Percentiles rank a stretch among this genome's conserved stretches.
Conservation (phyloP, 2,329 filamentous ascomycete genomes). For the Penicillium psychrosexuale region DNA sequence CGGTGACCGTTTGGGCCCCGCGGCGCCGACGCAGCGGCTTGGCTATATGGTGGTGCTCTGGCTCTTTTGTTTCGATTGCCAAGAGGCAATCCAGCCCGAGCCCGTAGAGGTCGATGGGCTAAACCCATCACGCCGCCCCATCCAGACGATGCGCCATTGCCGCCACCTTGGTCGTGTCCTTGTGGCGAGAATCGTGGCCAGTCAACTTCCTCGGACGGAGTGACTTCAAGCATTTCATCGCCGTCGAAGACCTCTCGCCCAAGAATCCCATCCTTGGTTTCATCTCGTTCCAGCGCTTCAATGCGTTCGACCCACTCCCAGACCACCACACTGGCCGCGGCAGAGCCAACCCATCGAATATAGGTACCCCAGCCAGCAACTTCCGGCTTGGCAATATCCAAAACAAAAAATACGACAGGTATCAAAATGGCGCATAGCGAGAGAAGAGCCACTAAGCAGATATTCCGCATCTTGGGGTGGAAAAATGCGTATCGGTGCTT, state of each 20-base stretch:
- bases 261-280: constrained; percentile 89
- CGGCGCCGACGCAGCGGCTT: constrained; percentile 13
- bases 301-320: constrained; percentile 99
- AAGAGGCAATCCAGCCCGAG: constrained; percentile 31
- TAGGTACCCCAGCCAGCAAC: constrained; percentile 94
- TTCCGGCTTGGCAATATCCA: constrained; percentile 81
- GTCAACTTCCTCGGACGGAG: constrained; percentile 56
- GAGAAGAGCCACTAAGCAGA: constrained; percentile 72
- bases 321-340: constrained; percentile 90
- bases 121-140: constrained; percentile 41
- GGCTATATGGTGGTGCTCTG: constrained; percentile 4
- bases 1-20: constrained; percentile 21
- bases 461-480: constrained; percentile 86
- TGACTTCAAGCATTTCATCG: constrained; percentile 81
- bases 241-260: constrained; percentile 90
- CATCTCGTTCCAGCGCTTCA: constrained; percentile 84
- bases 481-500: constrained; percentile 90
- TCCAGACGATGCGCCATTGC: constrained; percentile 34
- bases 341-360: constrained; percentile 92
- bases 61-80: constrained; percentile 19
- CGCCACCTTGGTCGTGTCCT: constrained; percentile 40
- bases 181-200: constrained; percentile 40
- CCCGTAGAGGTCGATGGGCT: constrained; percentile 36
- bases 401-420: constrained; percentile 87
- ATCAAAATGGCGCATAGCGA: constrained; percentile 80